phyloP scores from a whole-genome alignment of 768 basidiomycete genomes.

The Trametes elegans region DNA sequence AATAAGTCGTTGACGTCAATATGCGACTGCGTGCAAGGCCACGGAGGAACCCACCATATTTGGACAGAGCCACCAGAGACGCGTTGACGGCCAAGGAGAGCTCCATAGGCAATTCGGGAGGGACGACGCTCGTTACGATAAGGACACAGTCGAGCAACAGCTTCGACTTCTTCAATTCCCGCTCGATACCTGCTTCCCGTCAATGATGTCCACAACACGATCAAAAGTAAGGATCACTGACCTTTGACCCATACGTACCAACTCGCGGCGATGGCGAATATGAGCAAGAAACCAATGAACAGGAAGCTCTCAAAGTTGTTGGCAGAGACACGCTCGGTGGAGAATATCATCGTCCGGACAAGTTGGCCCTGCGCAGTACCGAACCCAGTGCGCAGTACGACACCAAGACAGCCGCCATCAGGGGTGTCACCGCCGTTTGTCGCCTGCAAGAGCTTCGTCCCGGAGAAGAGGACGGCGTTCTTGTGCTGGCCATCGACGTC shows the following conservation, averaged over 20 bases:
- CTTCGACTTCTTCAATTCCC: constrained; percentile 92
- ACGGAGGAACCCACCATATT: constrained; percentile 64
- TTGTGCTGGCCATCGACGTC: constrained; percentile 88
- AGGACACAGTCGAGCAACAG: constrained; percentile 92
- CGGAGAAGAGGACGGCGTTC: constrained; percentile 88
- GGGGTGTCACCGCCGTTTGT: constrained; percentile 68
- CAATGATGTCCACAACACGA: neutral
- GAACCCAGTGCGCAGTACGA: constrained; percentile 94
- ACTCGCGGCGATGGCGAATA: constrained; percentile 96
- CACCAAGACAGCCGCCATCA: constrained; percentile 88
- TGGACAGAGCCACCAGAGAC: constrained; percentile 88
- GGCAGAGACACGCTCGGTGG: constrained; percentile 93
- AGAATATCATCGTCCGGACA: constrained; percentile 98
- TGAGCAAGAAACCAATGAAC: constrained; percentile 96
- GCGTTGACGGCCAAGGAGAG: constrained; percentile 95
- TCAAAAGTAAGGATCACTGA: constrained; percentile 28
- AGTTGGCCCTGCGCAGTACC: constrained; percentile 97
- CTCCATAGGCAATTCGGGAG: constrained; percentile 98
- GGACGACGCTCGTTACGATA: constrained; percentile 96
- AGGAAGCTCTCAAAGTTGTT: constrained; percentile 95
- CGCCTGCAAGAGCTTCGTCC: constrained; percentile 95
- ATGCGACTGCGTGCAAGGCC: no score
- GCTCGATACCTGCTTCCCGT: constrained; percentile 67
- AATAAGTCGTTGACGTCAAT: neutral
- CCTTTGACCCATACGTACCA: constrained; percentile 99